phyloP scores from a whole-genome alignment of 495 filamentous ascomycete genomes.

The Aspergillus baeticus region DNA sequence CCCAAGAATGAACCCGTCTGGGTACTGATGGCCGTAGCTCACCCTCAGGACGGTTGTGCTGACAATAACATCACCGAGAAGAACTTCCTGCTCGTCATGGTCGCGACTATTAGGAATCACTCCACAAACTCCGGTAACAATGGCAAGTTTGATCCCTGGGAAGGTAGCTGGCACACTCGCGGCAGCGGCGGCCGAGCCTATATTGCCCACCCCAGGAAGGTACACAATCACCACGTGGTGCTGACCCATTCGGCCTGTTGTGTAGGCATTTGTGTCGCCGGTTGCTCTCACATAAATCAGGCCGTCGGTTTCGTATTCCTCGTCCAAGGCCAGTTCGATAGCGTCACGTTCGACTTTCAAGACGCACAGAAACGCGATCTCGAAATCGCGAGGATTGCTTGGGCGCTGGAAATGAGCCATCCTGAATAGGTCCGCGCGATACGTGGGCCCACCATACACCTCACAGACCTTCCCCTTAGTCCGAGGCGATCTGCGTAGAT shows the following conservation, averaged over 20 bases:
- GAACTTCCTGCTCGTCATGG: neutral
- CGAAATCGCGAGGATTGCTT: too few relatives aligned
- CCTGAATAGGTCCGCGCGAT: too few relatives aligned
- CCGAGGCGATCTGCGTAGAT: too few relatives aligned
- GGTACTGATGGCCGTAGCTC: neutral
- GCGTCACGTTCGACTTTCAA: constrained; percentile 22
- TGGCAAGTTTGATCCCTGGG: neutral
- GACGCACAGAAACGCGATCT: constrained; percentile 29
- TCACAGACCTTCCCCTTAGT: too few relatives aligned
- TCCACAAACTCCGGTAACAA: neutral
- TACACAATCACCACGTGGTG: constrained; percentile 27
- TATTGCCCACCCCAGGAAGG: constrained; percentile 21
- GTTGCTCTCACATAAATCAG: constrained; percentile 16
- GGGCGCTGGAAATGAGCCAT: too few relatives aligned
- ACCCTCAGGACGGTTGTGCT: neutral
- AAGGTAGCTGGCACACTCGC: neutral
- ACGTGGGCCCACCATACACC: too few relatives aligned
- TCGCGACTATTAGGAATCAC: neutral
- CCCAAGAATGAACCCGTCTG: neutral
- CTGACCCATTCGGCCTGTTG: constrained; percentile 20
- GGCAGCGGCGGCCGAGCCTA: neutral
- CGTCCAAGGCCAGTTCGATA: constrained; percentile 22
- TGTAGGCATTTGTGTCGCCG: constrained; percentile 26
- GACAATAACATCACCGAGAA: neutral
- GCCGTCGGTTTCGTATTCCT: constrained; percentile 13